These are phyloP conservation scores for Coprinellus aureogranulatus DNA, from an alignment of 768 basidiomycete genomes.

Conservation along the genomic window DNA sequence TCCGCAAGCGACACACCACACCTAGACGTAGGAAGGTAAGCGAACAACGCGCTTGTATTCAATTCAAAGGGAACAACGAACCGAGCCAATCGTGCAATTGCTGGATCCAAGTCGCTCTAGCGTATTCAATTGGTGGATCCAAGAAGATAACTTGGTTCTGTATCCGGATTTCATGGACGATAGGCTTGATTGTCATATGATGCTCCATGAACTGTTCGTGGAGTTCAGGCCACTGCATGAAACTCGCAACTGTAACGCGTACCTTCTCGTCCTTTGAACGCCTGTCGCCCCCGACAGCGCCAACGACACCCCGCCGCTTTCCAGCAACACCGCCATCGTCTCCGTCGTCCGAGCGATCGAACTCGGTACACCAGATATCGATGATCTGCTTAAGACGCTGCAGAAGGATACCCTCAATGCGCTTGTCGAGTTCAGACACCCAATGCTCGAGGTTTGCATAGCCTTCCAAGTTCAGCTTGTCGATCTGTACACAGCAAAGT, in stretches of 20 bases:
- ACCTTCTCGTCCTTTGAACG: slow-evolving; percentile 80
- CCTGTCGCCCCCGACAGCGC: slow-evolving; percentile 46
- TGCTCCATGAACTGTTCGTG: slow-evolving; percentile 61
- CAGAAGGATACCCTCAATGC: slow-evolving; percentile 79
- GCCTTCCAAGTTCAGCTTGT: slow-evolving; percentile 91
- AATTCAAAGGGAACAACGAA: slow-evolving; percentile 22
- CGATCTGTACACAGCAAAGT: slow-evolving; percentile 55
- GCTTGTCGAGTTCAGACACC: slow-evolving; percentile 78
- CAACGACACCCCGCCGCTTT: slow-evolving; percentile 48
- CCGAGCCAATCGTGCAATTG: slow-evolving; percentile 91
- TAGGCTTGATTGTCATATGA: slow-evolving; percentile 75
- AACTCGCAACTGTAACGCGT: slow-evolving; percentile 4
- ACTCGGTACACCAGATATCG: slow-evolving; percentile 85
- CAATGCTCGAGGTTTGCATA: slow-evolving; percentile 93
- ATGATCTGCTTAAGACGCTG: slow-evolving; percentile 75
- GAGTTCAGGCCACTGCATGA: background rate
- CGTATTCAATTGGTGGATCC: slow-evolving; percentile 95
- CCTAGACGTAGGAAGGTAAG: slow-evolving; percentile 40
- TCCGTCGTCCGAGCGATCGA: slow-evolving; percentile 71
- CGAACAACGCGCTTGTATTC: background rate
- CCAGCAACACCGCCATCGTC: slow-evolving; percentile 58
- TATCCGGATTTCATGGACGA: slow-evolving; percentile 95
- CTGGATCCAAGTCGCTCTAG: slow-evolving; percentile 83
- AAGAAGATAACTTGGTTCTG: slow-evolving; percentile 98
- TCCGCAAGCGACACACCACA: slow-evolving; percentile 79